Conservation (phyloP, 768 basidiomycete genomes). For the Kwoniella dendrophila region DNA sequence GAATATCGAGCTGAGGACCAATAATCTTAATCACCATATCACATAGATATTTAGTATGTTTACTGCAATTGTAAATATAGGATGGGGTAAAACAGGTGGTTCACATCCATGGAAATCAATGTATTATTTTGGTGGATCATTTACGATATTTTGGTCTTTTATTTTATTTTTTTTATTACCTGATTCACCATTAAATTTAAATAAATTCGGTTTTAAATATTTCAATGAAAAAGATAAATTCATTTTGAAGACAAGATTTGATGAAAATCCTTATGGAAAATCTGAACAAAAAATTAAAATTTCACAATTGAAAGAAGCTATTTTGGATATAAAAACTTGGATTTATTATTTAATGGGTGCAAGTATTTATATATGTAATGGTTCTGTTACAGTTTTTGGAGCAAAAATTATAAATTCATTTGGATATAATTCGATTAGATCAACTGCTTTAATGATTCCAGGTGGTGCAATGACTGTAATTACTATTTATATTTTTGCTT, state of each 20-base stretch:
- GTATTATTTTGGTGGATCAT: conserved; percentile 53
- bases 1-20: no score
- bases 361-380: conserved; percentile 52
- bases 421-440: conserved; percentile 47
- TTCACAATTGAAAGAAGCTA: conserved; percentile 50
- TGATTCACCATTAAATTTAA: conserved; percentile 44
- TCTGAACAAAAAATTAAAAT: conserved; percentile 39
- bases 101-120: conserved; percentile 54
- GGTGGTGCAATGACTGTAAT: conserved; percentile 54
- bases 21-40: background rate
- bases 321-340: conserved; percentile 54
- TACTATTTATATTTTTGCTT: conserved; percentile 52
- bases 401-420: conserved; percentile 55
- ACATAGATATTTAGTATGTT: conserved; percentile 54
- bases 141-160: conserved; percentile 53
- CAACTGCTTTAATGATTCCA: conserved; percentile 52
- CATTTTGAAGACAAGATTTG: conserved; percentile 36
- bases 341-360: conserved; percentile 53
- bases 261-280: conserved; percentile 38
- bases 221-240: conserved; percentile 46
- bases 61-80: conserved; percentile 56
- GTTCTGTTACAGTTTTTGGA: conserved; percentile 54
- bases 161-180: conserved; percentile 54
- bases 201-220: no score
- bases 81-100: conserved; percentile 44